Evolutionary conservation across 2,329 filamentous ascomycete species (phyloP), one percentile per base, ranked within the genome.

Genomic region (Stagonosporopsis rhizophila): DNA sequence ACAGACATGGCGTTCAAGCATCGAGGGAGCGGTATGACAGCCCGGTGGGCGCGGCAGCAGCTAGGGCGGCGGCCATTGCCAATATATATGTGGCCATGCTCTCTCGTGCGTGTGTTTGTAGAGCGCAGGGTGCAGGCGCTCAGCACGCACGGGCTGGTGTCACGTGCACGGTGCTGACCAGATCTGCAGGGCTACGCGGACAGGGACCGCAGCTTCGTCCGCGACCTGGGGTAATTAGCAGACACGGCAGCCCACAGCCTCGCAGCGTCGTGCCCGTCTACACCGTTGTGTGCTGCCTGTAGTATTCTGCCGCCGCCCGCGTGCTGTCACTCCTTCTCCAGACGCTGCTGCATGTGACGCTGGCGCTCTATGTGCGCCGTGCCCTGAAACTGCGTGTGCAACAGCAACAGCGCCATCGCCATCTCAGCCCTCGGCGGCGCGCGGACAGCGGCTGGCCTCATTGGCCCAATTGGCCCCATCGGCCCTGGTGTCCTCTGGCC

Each of bases 381-480:
- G 44, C 59, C 56, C 66, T 71, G 68, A 71, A 71, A 71, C 69
- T 25, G 44, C 51, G 9, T 58, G 63, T 65, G 60, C 62, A 50
- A 50, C 60, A 62, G 52, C 17, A 48, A 35, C 44, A 52, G 25
- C n/a, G n/a, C n/a, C n/a, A n/a, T n/a, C n/a, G n/a, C n/a, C n/a
- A n/a, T 42, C 38, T 37, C 46, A 54, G 53, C 56, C 45, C 59
- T 48, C 41, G 51, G 32, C 32, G 32, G 32, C 32, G 32, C 56
- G 35, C 55, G n/a, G n/a, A n/a, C n/a, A n/a, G n/a, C n/a, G n/a
- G n/a, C n/a, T n/a, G n/a, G n/a, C n/a, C n/a, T n/a, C n/a, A n/a
- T n/a, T n/a, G n/a, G n/a, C n/a, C n/a, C n/a, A n/a, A n/a, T n/a
- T n/a, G n/a, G n/a, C n/a, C n/a, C n/a, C n/a, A n/a, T n/a, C n/a